Evolutionary conservation across 73 alveolate genomes (phyloP), one percentile per base, ranked within the genome.

Genomic region (Paraurostyla sp.): DNA sequence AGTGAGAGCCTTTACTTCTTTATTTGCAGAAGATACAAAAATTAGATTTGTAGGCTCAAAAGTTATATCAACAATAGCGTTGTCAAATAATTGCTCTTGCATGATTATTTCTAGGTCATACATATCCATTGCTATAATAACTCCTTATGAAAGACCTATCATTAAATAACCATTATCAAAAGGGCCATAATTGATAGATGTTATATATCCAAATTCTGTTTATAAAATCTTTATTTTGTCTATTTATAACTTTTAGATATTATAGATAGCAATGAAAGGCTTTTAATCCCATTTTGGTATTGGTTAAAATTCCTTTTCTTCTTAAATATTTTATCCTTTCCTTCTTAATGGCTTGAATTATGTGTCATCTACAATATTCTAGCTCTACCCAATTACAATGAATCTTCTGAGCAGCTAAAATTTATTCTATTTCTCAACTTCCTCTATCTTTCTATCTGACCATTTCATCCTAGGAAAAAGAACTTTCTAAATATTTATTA

Each of bases 41-140:
- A 81, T 52, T 11, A 81, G 65, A 50, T 81, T 57, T 20, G 91
- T 81, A 23, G 91, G 91, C 20, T 81, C 91, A 46, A 81, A 59
- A 15, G 33, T 38, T 13, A 81, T 38, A 23, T 43, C 15, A 0
- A 43, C n/a, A 6, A 81, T 58, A 11, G 27, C 84, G 4, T 4
- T 7, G 9, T 69, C 62, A 69, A 69, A 69, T 7, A 69, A 7
- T 25, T 42, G 15, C 22, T 69, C 65, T 38, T 43, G 41, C 84
- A 69, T 69, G 4, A 69, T 43, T 15, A 69, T 43, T 4, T 36
- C 40, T 6, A 69, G 36, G n/a, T 33, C 40, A 69, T 69, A 16
- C 11, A 42, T 30, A 13, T 69, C 84, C 15, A 69, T 22, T 9
- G 84, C 84, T 20, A 69, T 69, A 3, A 69, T 11, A 3, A 41